These are phyloP conservation scores for Verticillium nonalfalfae DNA, from an alignment of 2,329 filamentous ascomycete species.

Conservation along the genomic window DNA sequence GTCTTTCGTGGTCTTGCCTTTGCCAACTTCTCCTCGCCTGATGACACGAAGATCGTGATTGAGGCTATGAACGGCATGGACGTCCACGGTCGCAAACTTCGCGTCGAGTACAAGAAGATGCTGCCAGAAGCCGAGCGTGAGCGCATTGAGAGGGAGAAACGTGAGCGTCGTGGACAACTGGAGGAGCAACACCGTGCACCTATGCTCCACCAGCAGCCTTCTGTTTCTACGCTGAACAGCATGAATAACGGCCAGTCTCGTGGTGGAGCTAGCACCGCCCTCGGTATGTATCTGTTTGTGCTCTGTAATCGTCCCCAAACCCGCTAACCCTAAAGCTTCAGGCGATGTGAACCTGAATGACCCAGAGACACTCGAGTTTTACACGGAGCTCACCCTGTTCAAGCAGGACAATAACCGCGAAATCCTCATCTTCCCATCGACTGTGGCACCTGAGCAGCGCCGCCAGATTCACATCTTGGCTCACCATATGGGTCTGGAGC, in stretches of 20 bases:
- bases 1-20: constrained; percentile 95
- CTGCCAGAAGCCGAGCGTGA: constrained; percentile 89
- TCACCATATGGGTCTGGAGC: constrained; percentile 88
- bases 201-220: constrained; percentile 76
- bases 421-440: constrained; percentile 75
- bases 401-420: constrained; percentile 73
- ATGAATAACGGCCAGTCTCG: constrained; percentile 56
- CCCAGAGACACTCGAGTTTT: constrained; percentile 77
- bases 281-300: constrained; percentile 1
- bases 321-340: constrained; percentile 13
- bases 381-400: constrained; percentile 85
- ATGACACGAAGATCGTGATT: constrained; percentile 90
- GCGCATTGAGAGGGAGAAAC: constrained; percentile 93
- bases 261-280: constrained; percentile 20
- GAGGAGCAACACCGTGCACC: constrained; percentile 89
- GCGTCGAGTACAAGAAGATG: constrained; percentile 99
- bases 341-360: constrained; percentile 87
- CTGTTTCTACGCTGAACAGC: constrained; percentile 71
- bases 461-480: constrained; percentile 90
- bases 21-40: constrained; percentile 93
- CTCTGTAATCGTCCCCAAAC: constrained; percentile 4
- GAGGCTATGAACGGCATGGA: constrained; percentile 94
- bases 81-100: constrained; percentile 85
- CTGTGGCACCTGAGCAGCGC: constrained; percentile 75
- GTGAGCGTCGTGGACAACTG: constrained; percentile 88